phyloP scores from a whole-genome alignment of 495 filamentous ascomycete genomes.

The Lepidopterella palustris region DNA sequence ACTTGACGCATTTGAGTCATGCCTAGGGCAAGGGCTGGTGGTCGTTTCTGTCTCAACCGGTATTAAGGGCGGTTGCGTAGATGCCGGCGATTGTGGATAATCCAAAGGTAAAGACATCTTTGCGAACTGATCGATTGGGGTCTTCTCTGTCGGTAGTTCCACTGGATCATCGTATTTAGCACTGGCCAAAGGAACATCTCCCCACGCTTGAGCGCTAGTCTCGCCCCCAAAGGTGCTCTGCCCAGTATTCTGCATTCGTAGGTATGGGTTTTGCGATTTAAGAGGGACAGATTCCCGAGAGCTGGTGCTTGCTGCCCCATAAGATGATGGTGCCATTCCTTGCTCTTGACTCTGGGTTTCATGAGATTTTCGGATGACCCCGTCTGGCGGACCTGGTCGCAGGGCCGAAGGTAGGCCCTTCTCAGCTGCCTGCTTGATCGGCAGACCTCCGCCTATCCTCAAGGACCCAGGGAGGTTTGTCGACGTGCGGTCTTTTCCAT shows the following conservation, averaged over 20 bases:
- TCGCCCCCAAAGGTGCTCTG: conserved; percentile 26
- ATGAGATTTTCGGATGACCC: conserved; percentile 11
- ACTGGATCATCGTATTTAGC: conserved; percentile 12
- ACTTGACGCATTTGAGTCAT: conserved; percentile 17
- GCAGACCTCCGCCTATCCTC: conserved; percentile 23
- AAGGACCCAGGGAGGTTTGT: conserved; percentile 21
- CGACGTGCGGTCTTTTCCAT: neutral
- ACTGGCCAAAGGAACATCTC: conserved; percentile 11
- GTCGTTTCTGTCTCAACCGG: conserved; percentile 18
- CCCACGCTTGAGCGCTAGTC: conserved; percentile 29
- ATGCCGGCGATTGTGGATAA: neutral
- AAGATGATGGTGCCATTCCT: conserved; percentile 15
- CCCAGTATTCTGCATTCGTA: conserved; percentile 22
- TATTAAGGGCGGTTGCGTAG: conserved; percentile 22
- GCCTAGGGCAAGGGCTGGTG: conserved; percentile 7
- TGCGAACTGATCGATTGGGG: conserved; percentile 13
- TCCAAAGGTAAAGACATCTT: conserved; percentile 4
- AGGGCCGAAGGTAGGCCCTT: conserved; percentile 22
- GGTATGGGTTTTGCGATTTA: conserved; percentile 30
- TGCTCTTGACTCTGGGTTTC: conserved; percentile 13
- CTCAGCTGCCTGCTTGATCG: conserved; percentile 5
- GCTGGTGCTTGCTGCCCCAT: conserved; percentile 13
- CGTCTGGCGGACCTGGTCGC: conserved; percentile 18
- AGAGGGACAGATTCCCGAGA: conserved; percentile 21
- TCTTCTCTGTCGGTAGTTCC: conserved; percentile 22